Percentiles rank a stretch among this genome's conserved stretches.
Evolutionary conservation across 2,329 filamentous ascomycete genomes (phyloP).

Genomic region (Diaporthe ilicicola): DNA sequence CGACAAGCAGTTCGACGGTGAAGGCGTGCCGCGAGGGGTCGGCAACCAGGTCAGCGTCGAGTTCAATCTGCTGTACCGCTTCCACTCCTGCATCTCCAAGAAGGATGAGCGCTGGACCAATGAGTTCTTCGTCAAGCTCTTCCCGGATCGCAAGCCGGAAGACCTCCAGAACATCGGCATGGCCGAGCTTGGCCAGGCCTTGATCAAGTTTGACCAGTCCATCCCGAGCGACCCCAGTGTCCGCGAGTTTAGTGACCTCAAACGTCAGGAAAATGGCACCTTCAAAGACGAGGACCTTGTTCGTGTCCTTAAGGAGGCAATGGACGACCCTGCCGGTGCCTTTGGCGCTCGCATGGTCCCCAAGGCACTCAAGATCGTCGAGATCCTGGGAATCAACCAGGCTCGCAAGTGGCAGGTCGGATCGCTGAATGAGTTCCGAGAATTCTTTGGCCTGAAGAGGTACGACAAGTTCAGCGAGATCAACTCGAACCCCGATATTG

Average conservation of each 20-base stretch:
- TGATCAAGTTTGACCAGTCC: constrained; percentile 44
- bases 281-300: constrained; percentile 68
- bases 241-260: constrained; percentile 57
- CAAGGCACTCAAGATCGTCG: constrained; percentile 65
- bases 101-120: constrained; percentile 71
- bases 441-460: constrained; percentile 67
- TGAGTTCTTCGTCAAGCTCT: constrained; percentile 54
- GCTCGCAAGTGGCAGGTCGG: constrained; percentile 68
- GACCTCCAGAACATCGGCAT: constrained; percentile 13
- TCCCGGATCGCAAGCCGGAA: constrained; percentile 13
- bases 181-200: constrained; percentile 39
- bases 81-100: constrained; percentile 68
- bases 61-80: constrained; percentile 74
- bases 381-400: constrained; percentile 70
- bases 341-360: constrained; percentile 70
- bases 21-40: constrained; percentile 61
- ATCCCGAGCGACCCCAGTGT: constrained; percentile 53
- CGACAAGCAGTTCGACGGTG: constrained; percentile 51
- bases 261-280: constrained; percentile 57
- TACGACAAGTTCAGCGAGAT: constrained; percentile 67
- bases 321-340: constrained; percentile 67
- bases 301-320: constrained; percentile 62
- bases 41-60: constrained; percentile 75
- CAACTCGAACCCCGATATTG: constrained; percentile 64
- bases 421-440: constrained; percentile 71